Evolutionary conservation across 257 asterid genomes (phyloP), one percentile per base, ranked within the genome.

Genomic region (Fraxinus pennsylvanica): DNA sequence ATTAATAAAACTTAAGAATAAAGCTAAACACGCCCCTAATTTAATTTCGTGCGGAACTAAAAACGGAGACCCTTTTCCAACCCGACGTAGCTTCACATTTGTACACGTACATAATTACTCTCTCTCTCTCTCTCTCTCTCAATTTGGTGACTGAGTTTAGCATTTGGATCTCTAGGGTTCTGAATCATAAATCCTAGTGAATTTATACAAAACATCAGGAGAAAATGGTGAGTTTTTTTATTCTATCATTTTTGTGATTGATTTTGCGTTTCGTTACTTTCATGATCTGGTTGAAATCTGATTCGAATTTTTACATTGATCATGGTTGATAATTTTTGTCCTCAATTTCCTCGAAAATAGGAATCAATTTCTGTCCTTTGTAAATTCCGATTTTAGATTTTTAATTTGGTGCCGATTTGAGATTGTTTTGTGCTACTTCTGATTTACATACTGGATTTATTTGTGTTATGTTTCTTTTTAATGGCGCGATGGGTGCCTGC

Each of bases 201-300:
- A 75, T 81, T 59, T 74, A 36, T 73, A 36, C 36, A 27, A 63
- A 63, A 27, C 69, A 8, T 12, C 35, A 63, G 69, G 17, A 22
- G 43, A 85, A 81, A 81, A 87, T 87, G 91, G 91, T 85, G 85
- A 85, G 88, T 75, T 72, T 22, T 79, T 73, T 79, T 45, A 78
- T 65, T 65, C 57, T 66, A 4, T 72, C 43, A 78, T 30, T 67
- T 35, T 32, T 52, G 77, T 52, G 30, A 73, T 82, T 71, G 83
- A 79, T 81, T 79, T 74, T 35, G 71, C 73, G 78, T 61, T 32
- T 74, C 73, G 25, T 69, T 68, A 75, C 69, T 72, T 73, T 3
- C 81, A 76, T 57, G 91, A 85, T 87, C 89, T 83, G 83, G 78
- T 71, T 50, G 59, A 47, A 72, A 25, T 25, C 63, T 54, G 69